A percentile compares a stretch with the other conserved stretches of the same genome.
phyloP scores from a whole-genome alignment of 2,329 filamentous ascomycete genomes.

The Penicillium sp. region DNA sequence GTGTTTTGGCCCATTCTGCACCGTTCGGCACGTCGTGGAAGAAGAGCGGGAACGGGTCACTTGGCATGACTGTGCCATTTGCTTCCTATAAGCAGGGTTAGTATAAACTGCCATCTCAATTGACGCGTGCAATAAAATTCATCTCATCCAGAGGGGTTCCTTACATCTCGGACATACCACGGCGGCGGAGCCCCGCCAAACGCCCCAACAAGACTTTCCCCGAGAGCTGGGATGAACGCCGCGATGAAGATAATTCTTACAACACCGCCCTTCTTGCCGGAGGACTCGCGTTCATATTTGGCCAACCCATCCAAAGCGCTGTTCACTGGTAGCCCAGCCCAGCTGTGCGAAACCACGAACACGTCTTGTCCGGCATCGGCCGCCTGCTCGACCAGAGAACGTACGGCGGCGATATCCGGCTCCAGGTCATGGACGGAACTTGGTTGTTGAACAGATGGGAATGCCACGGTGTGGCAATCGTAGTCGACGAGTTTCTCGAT shows the following conservation, averaged over 20 bases:
- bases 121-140: no score
- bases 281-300: conserved; percentile 30
- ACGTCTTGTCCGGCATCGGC: conserved; percentile 34
- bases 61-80: conserved; percentile 30
- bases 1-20: conserved; percentile 30
- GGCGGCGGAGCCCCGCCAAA: conserved; percentile 33
- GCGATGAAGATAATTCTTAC: conserved; percentile 39
- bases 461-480: conserved; percentile 27
- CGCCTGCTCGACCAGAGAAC: conserved; percentile 35
- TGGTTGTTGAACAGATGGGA: conserved; percentile 35
- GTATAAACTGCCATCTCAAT: background rate
- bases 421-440: conserved; percentile 26
- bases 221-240: conserved; percentile 38
- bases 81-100: conserved; percentile 16
- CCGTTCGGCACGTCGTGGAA: conserved; percentile 39
- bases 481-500: conserved; percentile 27
- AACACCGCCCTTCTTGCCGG: conserved; percentile 38
- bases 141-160: conserved; percentile 4
- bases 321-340: conserved; percentile 42
- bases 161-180: conserved; percentile 37
- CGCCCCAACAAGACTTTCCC: conserved; percentile 34
- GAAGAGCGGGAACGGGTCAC: conserved; percentile 30
- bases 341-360: conserved; percentile 40
- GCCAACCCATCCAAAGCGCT: conserved; percentile 39
- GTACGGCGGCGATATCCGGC: conserved; percentile 39